Base-by-base conservation (phyloP, 257 asterid genomes). In the Nicotiana tabacum region DNA sequence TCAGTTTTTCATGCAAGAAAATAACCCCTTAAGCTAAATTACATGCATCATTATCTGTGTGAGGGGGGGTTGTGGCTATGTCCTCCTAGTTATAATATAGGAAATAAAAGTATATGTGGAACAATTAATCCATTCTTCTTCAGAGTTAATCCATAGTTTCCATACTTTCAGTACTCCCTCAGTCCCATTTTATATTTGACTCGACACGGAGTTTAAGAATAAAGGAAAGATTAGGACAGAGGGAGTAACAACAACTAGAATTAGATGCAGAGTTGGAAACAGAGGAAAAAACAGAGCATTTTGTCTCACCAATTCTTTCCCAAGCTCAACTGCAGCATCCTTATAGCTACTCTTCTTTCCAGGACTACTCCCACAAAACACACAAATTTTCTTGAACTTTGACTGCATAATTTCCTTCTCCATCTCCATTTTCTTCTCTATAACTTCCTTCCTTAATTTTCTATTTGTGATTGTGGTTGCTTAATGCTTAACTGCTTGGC, bases 301-400 rank as follows among this genome's bases (percentile, higher is more conserved):
- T 27, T 69, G 35, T 37, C 16, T 39, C 77, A 88, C 90, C 87
- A 88, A 24, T 88, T 88, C 90, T 62, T 78, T 66, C 13, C 90
- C 90, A n/a, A 88, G 90, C 64, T 85, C 87, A 24, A 84, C 60
- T 46, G 90, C 88, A 33, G 88, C 88, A 10, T 88, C 88, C 39
- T 85, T 88, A 68, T 88, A 88, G 78, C 86, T 57, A 27, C 53
- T 83, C 65, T 85, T 88, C 77, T 88, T 88, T 46, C 90, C 90
- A 10, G 88, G 86, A 53, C 88, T 85, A 70, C 90, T 87, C 7
- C 90, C 90, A 81, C 90, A 87, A 17, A 87, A 85, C 24, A 87
- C 90, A 77, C 90, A 88, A 64, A 88, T 88, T 27, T 77, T 85
- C 80, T 84, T 88, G 80, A 88, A 88, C 70, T 88, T 88, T 60